These are phyloP conservation scores for Iris pallida DNA, from an alignment of 116 monocot species.

Conservation along the genomic window DNA sequence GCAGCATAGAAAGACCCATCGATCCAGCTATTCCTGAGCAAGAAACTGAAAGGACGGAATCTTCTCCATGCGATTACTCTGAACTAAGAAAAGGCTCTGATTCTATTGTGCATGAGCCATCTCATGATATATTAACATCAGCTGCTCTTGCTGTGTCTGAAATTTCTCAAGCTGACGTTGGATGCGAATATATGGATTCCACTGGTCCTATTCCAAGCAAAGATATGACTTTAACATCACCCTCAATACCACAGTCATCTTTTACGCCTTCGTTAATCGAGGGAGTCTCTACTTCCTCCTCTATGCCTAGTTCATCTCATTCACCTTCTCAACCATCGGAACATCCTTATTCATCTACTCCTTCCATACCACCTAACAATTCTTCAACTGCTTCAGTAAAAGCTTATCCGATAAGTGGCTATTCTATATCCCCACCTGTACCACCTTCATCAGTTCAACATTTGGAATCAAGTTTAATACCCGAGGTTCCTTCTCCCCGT, in stretches of 20 bases:
- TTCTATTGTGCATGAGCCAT: no score
- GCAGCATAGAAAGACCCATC: neutral
- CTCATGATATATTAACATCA: no score
- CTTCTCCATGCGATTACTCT: neutral
- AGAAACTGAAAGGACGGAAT: neutral
- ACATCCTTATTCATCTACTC: neutral
- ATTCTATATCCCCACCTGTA: neutral
- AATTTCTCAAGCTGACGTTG: no score
- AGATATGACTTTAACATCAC: neutral
- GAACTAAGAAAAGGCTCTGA: neutral
- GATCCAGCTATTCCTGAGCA: neutral
- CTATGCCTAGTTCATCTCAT: neutral
- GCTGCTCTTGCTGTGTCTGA: no score
- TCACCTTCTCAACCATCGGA: conserved; percentile 5
- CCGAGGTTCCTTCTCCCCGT: neutral
- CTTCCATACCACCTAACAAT: neutral
- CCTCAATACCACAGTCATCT: neutral
- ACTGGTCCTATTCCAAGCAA: neutral
- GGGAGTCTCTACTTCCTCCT: conserved; percentile 10
- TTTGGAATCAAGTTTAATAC: neutral
- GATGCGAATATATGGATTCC: neutral
- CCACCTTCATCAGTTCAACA: neutral
- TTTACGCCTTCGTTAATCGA: neutral
- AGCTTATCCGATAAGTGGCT: neutral
- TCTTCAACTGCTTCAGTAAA: neutral